Evolutionary conservation across 371 early-diverging fungal genomes (phyloP).

Genomic region (Coemansia sp.): DNA sequence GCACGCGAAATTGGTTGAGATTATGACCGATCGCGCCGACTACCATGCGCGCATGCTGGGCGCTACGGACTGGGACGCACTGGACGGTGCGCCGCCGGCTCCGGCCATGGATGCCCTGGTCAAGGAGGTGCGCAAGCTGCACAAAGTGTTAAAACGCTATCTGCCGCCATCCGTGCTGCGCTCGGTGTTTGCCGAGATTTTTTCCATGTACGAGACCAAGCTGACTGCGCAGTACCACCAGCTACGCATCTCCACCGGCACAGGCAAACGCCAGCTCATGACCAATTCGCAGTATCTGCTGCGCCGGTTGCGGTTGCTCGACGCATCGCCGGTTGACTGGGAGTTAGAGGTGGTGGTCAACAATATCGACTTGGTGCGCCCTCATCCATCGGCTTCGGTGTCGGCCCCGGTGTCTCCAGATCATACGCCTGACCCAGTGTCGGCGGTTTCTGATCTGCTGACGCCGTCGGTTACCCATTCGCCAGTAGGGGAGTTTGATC

Average conservation of each 20-base stretch:
- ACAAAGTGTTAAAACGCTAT: constrained; percentile 82
- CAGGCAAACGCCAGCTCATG: constrained; percentile 75
- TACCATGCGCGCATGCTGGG: constrained; percentile 69
- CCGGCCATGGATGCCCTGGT: constrained; percentile 71
- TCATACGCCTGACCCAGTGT: background rate
- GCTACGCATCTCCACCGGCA: constrained; percentile 64
- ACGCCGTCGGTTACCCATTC: background rate
- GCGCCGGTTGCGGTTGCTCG: constrained; percentile 62
- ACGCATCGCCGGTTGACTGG: constrained; percentile 71
- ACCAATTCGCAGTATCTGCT: constrained; percentile 73
- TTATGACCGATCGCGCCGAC: constrained; percentile 88
- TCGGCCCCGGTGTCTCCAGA: background rate
- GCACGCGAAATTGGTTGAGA: constrained; percentile 80
- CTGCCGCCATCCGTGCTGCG: constrained; percentile 67
- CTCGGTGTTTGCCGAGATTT: constrained; percentile 70
- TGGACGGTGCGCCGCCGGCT: constrained; percentile 34
- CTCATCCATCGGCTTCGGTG: constrained; percentile 19
- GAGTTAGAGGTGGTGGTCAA: constrained; percentile 76
- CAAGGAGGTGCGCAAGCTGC: constrained; percentile 87
- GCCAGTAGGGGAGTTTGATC: background rate
- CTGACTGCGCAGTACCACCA: constrained; percentile 70
- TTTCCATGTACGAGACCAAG: constrained; percentile 68
- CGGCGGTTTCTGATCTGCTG: background rate
- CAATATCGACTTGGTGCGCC: constrained; percentile 56
- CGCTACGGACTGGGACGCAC: constrained; percentile 72